Percentiles rank a stretch among this genome's conserved stretches.
phyloP scores from a whole-genome alignment of 2,329 filamentous ascomycete genomes.

The Lachnellula hyalina region DNA sequence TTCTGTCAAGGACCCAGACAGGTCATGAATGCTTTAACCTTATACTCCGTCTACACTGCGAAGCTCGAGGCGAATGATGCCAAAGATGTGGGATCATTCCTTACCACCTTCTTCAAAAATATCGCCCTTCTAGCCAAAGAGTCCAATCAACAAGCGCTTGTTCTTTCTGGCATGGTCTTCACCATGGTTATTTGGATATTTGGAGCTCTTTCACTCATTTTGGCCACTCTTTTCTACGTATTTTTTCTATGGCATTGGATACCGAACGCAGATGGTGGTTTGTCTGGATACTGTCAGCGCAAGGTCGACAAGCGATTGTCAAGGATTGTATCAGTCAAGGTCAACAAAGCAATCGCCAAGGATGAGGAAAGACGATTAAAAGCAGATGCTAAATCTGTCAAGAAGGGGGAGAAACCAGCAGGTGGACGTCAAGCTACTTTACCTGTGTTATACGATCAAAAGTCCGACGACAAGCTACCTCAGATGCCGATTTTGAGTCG shows the following conservation, averaged over 20 bases:
- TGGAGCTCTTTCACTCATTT: slow-evolving; percentile 67
- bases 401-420: slow-evolving; percentile 46
- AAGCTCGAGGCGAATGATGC: slow-evolving; percentile 59
- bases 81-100: slow-evolving; percentile 53
- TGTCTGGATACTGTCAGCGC: slow-evolving; percentile 81
- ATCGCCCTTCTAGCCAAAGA: slow-evolving; percentile 65
- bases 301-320: slow-evolving; percentile 85
- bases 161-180: slow-evolving; percentile 88
- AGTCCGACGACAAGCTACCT: slow-evolving; percentile 48
- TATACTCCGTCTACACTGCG: slow-evolving; percentile 76
- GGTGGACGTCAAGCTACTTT: slow-evolving; percentile 60
- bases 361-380: slow-evolving; percentile 58
- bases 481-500: slow-evolving; percentile 54
- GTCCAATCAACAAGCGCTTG: slow-evolving; percentile 73
- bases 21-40: slow-evolving; percentile 81
- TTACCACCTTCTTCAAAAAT: slow-evolving; percentile 79
- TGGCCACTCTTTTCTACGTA: slow-evolving; percentile 73
- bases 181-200: slow-evolving; percentile 87
- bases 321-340: slow-evolving; percentile 77
- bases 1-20: slow-evolving; percentile 90
- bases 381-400: slow-evolving; percentile 44
- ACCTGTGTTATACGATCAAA: slow-evolving; percentile 52
- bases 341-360: slow-evolving; percentile 81
- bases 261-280: slow-evolving; percentile 70
- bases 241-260: slow-evolving; percentile 93